Base-by-base conservation (phyloP, 306 rosid species). In the Quercus variabilis region DNA sequence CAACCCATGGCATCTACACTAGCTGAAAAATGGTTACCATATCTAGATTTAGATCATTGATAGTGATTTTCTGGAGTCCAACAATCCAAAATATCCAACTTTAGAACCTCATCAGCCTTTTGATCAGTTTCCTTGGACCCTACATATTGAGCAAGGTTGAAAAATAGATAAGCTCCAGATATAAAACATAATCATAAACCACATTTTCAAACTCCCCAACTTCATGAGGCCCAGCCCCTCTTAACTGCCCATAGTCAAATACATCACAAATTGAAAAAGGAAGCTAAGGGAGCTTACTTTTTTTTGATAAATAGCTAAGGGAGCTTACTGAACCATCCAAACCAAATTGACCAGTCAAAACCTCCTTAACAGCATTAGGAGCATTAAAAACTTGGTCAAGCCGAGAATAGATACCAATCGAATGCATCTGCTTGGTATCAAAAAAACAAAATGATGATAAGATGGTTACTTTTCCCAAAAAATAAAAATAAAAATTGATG, bases 21-120 rank as follows among this genome's bases (percentile, higher is more conserved):
- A 70, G 89, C 94, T 15, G 97, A 87, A n/a, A 87, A 73, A 89
- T 94, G 93, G 81, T 79, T 85, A 38, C 95, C 97, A 75, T 92
- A 92, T 92, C 92, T 92, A 73, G 99, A 92, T 76, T 52, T 75
- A 76, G 91, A 64, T 94, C 97, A 94, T 28, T 74, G 90, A 76
- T 94, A 94, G 85, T 94, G 99, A 88, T 85, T 91, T 59, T 94
- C 92, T 9, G 97, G 99, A 46, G 97, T 92, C 99, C 99, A 94
- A 75, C 91, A 90, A 81, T 90, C 89, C 19, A 70, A 49, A 78
- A 92, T 87, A 79, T 97, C 97, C 84, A 90, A 90, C 64, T 83
- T 83, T 15, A 85, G 84, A 58, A 90, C 92, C 90, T 57, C 78
- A 31, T 87, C 97, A 26, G 93, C 97, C 79, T 76, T 90, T 85